Conservation (phyloP, 2,329 filamentous ascomycete species). For the Triangularia verruculosa region DNA sequence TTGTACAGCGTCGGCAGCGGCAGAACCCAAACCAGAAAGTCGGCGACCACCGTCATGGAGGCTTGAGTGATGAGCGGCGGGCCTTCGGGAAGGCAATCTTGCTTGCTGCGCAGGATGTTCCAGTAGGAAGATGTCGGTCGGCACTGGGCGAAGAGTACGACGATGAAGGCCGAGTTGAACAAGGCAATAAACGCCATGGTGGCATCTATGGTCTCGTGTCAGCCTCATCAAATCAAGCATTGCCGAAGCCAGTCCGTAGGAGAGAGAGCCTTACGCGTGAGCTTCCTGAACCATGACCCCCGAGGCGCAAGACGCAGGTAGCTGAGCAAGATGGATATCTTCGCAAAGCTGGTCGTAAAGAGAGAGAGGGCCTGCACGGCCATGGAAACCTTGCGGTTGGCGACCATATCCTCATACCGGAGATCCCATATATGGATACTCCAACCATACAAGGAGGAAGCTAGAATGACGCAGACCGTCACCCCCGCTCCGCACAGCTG, state of each 20-base stretch:
- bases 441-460: slow-evolving; percentile 38
- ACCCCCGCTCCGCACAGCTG: slow-evolving; percentile 36
- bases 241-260: neutral
- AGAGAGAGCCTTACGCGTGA: slow-evolving; percentile 27
- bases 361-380: slow-evolving; percentile 41
- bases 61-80: slow-evolving; percentile 33
- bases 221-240: neutral
- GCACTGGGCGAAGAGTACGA: slow-evolving; percentile 39
- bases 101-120: slow-evolving; percentile 21
- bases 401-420: slow-evolving; percentile 26
- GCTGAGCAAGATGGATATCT: slow-evolving; percentile 40
- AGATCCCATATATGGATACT: slow-evolving; percentile 40
- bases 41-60: slow-evolving; percentile 33
- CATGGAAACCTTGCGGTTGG: slow-evolving; percentile 38
- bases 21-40: slow-evolving; percentile 38
- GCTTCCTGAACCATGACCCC: slow-evolving; percentile 34
- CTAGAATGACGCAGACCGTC: slow-evolving; percentile 36
- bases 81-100: slow-evolving; percentile 33
- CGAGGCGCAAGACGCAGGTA: slow-evolving; percentile 40
- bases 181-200: slow-evolving; percentile 31
- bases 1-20: slow-evolving; percentile 36
- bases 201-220: slow-evolving; percentile 11
- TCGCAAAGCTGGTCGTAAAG: slow-evolving; percentile 38
- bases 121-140: slow-evolving; percentile 31
- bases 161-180: slow-evolving; percentile 33